Percentiles rank a stretch among this genome's conserved stretches.
Conservation (phyloP, 169 alveolate species). For the Babesia microti region DNA sequence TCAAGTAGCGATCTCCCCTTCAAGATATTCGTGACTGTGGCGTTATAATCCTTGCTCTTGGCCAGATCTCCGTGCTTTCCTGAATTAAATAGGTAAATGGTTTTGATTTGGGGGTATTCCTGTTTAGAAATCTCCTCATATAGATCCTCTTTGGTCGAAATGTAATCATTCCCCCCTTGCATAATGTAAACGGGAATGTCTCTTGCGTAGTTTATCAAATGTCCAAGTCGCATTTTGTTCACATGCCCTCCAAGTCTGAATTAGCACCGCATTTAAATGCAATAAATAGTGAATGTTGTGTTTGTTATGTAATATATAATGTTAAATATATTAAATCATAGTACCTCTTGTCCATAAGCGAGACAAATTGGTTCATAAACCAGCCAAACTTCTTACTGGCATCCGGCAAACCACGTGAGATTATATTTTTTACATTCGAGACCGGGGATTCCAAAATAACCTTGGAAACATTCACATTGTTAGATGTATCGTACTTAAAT, state of each 20-base stretch:
- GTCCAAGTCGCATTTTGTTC: slow-evolving; percentile 14
- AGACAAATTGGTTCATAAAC: slow-evolving; percentile 2
- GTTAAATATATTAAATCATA: slow-evolving; percentile 1
- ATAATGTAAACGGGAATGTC: slow-evolving; percentile 14
- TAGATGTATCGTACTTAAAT: not conserved
- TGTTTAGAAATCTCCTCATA: slow-evolving; percentile 13
- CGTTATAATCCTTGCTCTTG: no score
- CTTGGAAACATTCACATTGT: slow-evolving; percentile 4
- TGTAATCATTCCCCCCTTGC: slow-evolving; percentile 36
- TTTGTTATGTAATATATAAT: slow-evolving; percentile 1
- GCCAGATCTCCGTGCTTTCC: no score
- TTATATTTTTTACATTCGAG: slow-evolving; percentile 15
- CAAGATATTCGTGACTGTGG: no score
- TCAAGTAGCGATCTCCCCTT: no score
- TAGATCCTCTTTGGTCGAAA: slow-evolving; percentile 25
- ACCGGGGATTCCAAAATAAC: slow-evolving; percentile 42
- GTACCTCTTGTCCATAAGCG: slow-evolving; percentile 2
- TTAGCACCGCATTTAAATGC: not conserved
- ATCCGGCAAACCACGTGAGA: slow-evolving; percentile 8
- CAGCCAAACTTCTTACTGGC: slow-evolving; percentile 12
- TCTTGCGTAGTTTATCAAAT: slow-evolving; percentile 5
- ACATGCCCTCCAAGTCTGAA: slow-evolving; percentile 24
- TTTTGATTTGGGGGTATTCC: no score
- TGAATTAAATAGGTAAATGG: no score
- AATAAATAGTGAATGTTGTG: slow-evolving; percentile 5